Evolutionary conservation across 2,329 filamentous ascomycete species (phyloP).

Genomic region (Neobulgaria alba): DNA sequence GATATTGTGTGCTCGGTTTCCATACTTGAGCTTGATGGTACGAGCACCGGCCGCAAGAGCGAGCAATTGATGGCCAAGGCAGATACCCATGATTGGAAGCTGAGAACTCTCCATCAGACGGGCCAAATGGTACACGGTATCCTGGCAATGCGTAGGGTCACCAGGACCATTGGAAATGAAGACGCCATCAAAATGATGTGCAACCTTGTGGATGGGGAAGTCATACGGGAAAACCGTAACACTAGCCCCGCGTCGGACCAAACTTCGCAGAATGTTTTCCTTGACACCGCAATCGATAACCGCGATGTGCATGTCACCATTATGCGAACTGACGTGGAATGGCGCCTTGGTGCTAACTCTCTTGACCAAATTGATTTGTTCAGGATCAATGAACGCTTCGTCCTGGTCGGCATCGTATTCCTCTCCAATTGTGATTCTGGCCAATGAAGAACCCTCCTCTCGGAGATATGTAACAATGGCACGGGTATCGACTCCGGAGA

Average conservation of each 20-base stretch:
- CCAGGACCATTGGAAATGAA: constrained; percentile 99
- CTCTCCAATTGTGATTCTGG: constrained; percentile 88
- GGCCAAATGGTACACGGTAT: constrained; percentile 85
- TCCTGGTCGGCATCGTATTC: constrained; percentile 98
- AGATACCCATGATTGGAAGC: constrained; percentile 95
- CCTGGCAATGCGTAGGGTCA: constrained; percentile 93
- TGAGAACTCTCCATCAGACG: constrained; percentile 87
- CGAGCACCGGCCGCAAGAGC: constrained; percentile 80
- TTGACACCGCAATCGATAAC: constrained; percentile 98
- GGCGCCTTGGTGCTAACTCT: constrained; percentile 97
- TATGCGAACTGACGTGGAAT: constrained; percentile 82
- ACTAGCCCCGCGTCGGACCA: constrained; percentile 84
- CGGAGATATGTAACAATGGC: constrained; percentile 92
- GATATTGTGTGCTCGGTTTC: constrained; percentile 98
- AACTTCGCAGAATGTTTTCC: constrained; percentile 96
- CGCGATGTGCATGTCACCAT: constrained; percentile 81
- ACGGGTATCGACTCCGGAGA: constrained; percentile 93
- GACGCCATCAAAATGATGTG: constrained; percentile 94
- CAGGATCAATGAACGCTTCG: constrained; percentile 89
- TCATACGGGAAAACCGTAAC: constrained; percentile 94
- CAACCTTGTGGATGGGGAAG: constrained; percentile 96
- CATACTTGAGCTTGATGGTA: constrained; percentile 98
- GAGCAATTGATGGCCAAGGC: constrained; percentile 91
- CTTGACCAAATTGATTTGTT: constrained; percentile 92
- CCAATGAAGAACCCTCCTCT: constrained; percentile 93